Conservation (phyloP, 257 asterid genomes). For the Salvia hispanica region DNA sequence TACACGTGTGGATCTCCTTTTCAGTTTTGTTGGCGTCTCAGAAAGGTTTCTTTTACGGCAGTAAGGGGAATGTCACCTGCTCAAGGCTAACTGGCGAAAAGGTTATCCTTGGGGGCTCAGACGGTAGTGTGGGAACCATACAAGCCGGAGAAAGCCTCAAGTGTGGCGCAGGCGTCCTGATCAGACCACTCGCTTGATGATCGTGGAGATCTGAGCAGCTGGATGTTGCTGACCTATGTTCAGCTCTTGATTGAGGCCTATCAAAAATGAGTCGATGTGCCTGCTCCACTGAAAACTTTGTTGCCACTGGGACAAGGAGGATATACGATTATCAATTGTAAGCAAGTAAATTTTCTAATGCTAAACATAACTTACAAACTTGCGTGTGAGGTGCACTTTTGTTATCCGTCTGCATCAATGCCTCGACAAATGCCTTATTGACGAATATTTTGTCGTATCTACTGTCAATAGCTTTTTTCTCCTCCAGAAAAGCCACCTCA, state of each 20-base stretch:
- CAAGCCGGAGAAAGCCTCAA: conserved; percentile 23
- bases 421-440: conserved; percentile 49
- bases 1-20: not conserved
- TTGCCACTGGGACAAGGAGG: conserved; percentile 26
- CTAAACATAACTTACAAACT: not conserved
- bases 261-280: conserved; percentile 19
- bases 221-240: not conserved
- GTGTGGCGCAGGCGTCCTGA: conserved; percentile 64
- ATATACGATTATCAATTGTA: not conserved
- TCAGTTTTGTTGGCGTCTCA: not conserved
- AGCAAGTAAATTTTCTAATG: not conserved
- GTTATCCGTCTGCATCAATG: conserved; percentile 30
- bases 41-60: not conserved
- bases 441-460: conserved; percentile 26
- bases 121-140: not conserved
- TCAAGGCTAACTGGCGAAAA: conserved; percentile 23
- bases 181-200: conserved; percentile 6
- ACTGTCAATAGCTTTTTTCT: conserved; percentile 28
- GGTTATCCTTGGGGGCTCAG: conserved; percentile 1
- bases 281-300: conserved; percentile 30
- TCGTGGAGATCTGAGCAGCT: too few species aligned
- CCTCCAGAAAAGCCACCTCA: conserved; percentile 28
- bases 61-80: not conserved
- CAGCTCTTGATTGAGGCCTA: conserved; percentile 7
- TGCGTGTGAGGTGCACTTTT: conserved; percentile 30